A percentile compares a stretch with the other conserved stretches of the same genome.
Conservation (phyloP, 176 grass and related monocot species). For the Chloris gayana region DNA sequence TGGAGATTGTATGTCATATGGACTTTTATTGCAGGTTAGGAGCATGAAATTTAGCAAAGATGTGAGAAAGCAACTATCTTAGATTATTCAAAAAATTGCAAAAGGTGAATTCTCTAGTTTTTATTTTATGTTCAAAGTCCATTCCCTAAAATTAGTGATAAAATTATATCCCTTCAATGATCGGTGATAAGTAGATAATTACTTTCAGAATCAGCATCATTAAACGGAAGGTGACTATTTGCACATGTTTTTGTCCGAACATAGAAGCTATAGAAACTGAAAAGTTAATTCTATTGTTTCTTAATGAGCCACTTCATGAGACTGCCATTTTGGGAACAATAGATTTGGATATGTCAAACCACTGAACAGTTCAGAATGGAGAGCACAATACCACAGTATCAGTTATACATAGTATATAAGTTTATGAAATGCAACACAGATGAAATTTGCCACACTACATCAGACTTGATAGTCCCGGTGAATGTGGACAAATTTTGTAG, state of each 20-base stretch:
- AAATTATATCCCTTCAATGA: neutral
- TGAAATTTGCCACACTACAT: too few species aligned
- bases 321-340: neutral
- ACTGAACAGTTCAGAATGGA: neutral
- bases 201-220: neutral
- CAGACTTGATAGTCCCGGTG: neutral
- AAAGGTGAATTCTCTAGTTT: slow-evolving; percentile 61
- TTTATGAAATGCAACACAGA: neutral
- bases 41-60: slow-evolving; percentile 98
- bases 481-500: neutral
- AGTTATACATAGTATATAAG: too few species aligned
- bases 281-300: neutral
- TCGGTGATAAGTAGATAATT: neutral
- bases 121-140: slow-evolving; percentile 11
- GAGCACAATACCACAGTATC: neutral
- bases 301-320: slow-evolving; percentile 4
- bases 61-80: slow-evolving; percentile 90
- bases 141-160: slow-evolving; percentile 10
- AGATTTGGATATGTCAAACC: neutral
- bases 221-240: neutral
- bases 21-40: slow-evolving; percentile 56
- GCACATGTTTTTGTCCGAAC: neutral
- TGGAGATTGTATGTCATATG: neutral
- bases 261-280: slow-evolving; percentile 19
- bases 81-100: slow-evolving; percentile 82